Conservation (phyloP, 2,329 filamentous ascomycete species). For the Aspergillus luchuensis region DNA sequence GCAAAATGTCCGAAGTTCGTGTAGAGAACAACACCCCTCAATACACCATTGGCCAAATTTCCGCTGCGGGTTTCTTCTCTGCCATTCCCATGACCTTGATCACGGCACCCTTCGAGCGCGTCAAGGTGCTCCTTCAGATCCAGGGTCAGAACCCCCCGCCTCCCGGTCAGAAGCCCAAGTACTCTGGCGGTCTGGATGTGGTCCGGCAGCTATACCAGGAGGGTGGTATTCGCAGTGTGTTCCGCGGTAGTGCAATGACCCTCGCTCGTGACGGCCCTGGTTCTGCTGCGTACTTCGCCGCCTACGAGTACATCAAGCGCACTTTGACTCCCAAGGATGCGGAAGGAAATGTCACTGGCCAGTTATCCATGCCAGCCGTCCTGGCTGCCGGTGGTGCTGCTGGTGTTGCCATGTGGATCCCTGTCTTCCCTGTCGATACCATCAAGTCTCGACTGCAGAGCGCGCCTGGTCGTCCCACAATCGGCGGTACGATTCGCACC, state of each 20-base stretch:
- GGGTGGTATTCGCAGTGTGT: conserved; percentile 87
- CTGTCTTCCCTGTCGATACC: conserved; percentile 96
- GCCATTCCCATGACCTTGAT: conserved; percentile 97
- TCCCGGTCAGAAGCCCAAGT: conserved; percentile 89
- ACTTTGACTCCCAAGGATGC: conserved; percentile 79
- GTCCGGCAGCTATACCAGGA: conserved; percentile 90
- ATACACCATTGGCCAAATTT: conserved; percentile 83
- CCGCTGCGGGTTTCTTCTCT: conserved; percentile 93
- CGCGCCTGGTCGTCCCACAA: conserved; percentile 78
- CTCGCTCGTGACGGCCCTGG: conserved; percentile 92
- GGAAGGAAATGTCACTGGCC: conserved; percentile 69
- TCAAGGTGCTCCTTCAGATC: conserved; percentile 97
- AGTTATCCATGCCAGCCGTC: conserved; percentile 79
- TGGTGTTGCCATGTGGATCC: conserved; percentile 98
- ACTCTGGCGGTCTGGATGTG: conserved; percentile 83
- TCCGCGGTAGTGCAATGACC: conserved; percentile 87
- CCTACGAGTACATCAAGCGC: conserved; percentile 95
- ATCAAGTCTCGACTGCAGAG: conserved; percentile 94
- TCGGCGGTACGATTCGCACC: conserved; percentile 75
- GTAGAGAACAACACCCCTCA: conserved; percentile 62
- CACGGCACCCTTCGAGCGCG: conserved; percentile 98
- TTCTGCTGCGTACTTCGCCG: conserved; percentile 91
- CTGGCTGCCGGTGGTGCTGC: conserved; percentile 86
- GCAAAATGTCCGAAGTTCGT: conserved; percentile 63
- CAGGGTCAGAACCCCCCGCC: conserved; percentile 85